phyloP scores from a whole-genome alignment of 2,329 filamentous ascomycete genomes.

The Aspergillus fructus region DNA sequence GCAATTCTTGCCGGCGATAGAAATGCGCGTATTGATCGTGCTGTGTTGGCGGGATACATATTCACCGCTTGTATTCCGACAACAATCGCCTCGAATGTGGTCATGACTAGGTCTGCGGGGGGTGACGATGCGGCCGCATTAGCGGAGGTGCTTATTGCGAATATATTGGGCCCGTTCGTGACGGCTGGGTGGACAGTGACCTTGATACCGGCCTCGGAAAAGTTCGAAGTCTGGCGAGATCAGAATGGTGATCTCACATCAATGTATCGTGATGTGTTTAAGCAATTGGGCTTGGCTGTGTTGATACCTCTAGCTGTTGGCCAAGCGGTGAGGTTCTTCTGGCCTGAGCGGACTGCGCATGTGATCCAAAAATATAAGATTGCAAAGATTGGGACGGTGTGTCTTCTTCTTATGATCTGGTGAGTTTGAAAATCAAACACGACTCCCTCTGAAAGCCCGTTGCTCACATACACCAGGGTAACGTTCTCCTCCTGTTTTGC shows the following conservation, averaged over 20 bases:
- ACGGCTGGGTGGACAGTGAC: constrained; percentile 63
- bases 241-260: constrained; percentile 54
- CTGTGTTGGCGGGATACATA: constrained; percentile 66
- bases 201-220: constrained; percentile 46
- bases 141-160: constrained; percentile 69
- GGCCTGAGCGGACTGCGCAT: constrained; percentile 43
- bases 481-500: constrained; percentile 54
- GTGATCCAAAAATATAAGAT: constrained; percentile 55
- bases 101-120: constrained; percentile 69
- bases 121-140: constrained; percentile 66
- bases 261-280: constrained; percentile 67
- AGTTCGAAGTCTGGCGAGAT: constrained; percentile 42
- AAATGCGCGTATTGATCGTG: constrained; percentile 56
- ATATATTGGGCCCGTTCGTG: constrained; percentile 67
- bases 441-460: no score
- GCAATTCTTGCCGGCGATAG: constrained; percentile 49
- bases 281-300: constrained; percentile 67
- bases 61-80: constrained; percentile 69
- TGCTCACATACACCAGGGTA: constrained; percentile 22
- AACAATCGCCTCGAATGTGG: constrained; percentile 70
- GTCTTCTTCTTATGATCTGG: constrained; percentile 57
- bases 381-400: constrained; percentile 46
- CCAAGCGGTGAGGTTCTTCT: constrained; percentile 58
- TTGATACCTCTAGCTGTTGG: constrained; percentile 64
- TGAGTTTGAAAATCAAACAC: constrained; percentile 25